Evolutionary conservation across 2,329 filamentous ascomycete species (phyloP).

Genomic region (Hymenoscyphus infarciens): DNA sequence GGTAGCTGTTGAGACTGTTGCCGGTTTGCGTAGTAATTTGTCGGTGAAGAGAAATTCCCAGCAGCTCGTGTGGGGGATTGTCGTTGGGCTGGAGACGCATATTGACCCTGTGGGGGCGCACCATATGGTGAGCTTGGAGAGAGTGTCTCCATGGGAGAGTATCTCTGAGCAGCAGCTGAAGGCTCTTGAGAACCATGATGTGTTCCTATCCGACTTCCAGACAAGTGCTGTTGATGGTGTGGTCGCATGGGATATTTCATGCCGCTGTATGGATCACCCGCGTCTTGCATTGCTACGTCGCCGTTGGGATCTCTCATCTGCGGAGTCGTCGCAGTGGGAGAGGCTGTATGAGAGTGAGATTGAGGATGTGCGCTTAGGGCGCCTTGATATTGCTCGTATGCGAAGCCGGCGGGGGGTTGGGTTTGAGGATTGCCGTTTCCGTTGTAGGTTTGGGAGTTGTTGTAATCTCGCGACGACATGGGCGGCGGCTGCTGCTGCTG

Average conservation of each 20-base stretch:
- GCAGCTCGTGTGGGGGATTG: conserved; percentile 75
- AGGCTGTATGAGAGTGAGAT: conserved; percentile 55
- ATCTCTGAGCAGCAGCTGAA: conserved; percentile 81
- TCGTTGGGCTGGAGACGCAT: conserved; percentile 50
- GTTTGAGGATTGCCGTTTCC: conserved; percentile 33
- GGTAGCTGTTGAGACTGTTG: conserved; percentile 63
- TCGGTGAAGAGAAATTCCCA: conserved; percentile 55
- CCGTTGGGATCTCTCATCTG: conserved; percentile 68
- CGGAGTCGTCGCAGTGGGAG: conserved; percentile 51
- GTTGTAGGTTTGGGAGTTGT: conserved; percentile 46
- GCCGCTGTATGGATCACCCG: conserved; percentile 75
- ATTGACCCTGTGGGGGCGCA: conserved; percentile 50
- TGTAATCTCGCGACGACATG: conserved; percentile 59
- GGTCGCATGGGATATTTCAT: conserved; percentile 83
- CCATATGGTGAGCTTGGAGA: conserved; percentile 78
- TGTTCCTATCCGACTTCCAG: conserved; percentile 49
- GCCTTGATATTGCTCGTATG: conserved; percentile 65
- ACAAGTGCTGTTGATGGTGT: conserved; percentile 70
- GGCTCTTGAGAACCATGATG: conserved; percentile 71
- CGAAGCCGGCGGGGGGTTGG: conserved; percentile 57
- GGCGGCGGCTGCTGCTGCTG: neutral
- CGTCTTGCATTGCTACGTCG: conserved; percentile 84
- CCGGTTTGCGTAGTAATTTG: conserved; percentile 51
- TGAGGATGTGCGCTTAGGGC: conserved; percentile 42
- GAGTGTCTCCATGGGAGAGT: conserved; percentile 91